Conservation (phyloP, 495 filamentous ascomycete genomes). For the Penicillium dipodomyicola region DNA sequence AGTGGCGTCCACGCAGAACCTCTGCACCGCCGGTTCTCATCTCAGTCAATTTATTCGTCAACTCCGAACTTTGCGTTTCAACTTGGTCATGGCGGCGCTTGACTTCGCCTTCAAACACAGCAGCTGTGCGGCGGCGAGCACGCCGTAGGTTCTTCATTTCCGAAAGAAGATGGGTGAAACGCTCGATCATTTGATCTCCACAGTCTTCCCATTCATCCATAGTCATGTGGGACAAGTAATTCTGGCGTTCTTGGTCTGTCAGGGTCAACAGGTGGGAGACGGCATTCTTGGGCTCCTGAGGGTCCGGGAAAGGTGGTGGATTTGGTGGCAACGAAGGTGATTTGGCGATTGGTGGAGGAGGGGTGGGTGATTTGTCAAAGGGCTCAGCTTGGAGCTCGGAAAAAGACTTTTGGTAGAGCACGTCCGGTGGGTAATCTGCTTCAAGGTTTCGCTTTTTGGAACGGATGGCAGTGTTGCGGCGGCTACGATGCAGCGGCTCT, state of each 20-base stretch:
- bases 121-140: slow-evolving; percentile 61
- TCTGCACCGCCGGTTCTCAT: slow-evolving; percentile 46
- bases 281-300: slow-evolving; percentile 27
- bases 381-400: slow-evolving; percentile 45
- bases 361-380: slow-evolving; percentile 40
- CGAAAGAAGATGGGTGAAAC: slow-evolving; percentile 60
- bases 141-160: slow-evolving; percentile 63
- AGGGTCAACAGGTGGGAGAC: slow-evolving; percentile 31
- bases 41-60: slow-evolving; percentile 41
- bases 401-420: slow-evolving; percentile 45
- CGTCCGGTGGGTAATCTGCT: slow-evolving; percentile 42
- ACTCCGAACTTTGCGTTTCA: slow-evolving; percentile 34
- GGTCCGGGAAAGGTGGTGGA: slow-evolving; percentile 10
- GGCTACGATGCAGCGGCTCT: slow-evolving; percentile 3
- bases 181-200: slow-evolving; percentile 74
- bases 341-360: slow-evolving; percentile 19
- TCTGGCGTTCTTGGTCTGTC: slow-evolving; percentile 48
- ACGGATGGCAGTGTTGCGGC: slow-evolving; percentile 25
- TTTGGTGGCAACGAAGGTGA: slow-evolving; percentile 25
- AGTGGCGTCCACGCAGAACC: slow-evolving; percentile 41
- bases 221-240: slow-evolving; percentile 62
- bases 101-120: slow-evolving; percentile 68
- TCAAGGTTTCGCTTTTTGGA: slow-evolving; percentile 38
- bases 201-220: slow-evolving; percentile 78
- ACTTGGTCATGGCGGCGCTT: slow-evolving; percentile 47